Evolutionary conservation across 1,284 basidiomycete species (phyloP), one percentile per base, ranked within the genome.

Genomic region (Malassezia brasiliensis): DNA sequence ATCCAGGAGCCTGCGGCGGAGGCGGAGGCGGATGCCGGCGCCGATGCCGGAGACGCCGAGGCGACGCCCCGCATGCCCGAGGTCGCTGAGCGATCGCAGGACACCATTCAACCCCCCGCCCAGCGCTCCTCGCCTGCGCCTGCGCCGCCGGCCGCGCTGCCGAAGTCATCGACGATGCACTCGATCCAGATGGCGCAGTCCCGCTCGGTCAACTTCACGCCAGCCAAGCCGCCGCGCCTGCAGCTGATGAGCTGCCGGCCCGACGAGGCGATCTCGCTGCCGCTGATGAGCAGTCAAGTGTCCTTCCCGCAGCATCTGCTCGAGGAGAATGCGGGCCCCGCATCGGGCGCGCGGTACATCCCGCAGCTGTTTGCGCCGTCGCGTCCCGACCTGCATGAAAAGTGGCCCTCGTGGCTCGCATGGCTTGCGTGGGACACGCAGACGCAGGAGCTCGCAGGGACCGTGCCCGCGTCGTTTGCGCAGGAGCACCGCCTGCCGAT

Each of bases 351-450:
- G 3, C 28, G 48, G 42, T 72, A 71, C 47, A 46, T 53, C 3
- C 65, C 66, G 0, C 57, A 65, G 22, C 52, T 72, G 7, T 61
- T 63, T 32, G 68, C 68, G 37, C 65, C 63, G 34, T 60, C 63
- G 54, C 63, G 61, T 30, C 56, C 62, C 19, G 64, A 70, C 41
- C 60, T 68, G 44, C 64, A 68, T 53, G 56, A 61, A 41, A 63
- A 56, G 31, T 61, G 68, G 62, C 61, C 65, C n/a, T 56, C 58
- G 15, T 72, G 69, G 61, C 60, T 72, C 31, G 50, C 62, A 42
- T 72, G 69, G 69, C 57, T 72, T 17, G 36, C 28, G 15, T 71
- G 69, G 63, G 61, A 72, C 28, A 41, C 50, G 11, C 47, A 58
- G 17, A 61, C 61, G 53, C 66, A 69, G 38, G 67, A 68, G 53